These are phyloP conservation scores for Geotrichum reessii DNA, from an alignment of 1,139 yeast genomes.

Conservation along the genomic window DNA sequence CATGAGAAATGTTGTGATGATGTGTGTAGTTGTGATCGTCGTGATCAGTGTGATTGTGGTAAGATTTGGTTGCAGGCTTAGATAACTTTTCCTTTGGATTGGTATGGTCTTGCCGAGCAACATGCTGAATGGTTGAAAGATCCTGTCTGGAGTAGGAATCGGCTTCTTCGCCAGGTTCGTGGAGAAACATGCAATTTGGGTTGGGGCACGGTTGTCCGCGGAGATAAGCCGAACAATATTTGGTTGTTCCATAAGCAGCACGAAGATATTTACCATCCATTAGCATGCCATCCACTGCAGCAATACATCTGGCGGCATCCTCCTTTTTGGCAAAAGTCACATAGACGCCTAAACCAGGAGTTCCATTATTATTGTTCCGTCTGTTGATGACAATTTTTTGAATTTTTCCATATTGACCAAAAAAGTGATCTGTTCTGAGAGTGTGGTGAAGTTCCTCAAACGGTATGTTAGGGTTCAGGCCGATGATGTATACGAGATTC, in stretches of 20 bases:
- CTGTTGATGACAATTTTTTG: conserved; percentile 89
- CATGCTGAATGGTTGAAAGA: conserved; percentile 67
- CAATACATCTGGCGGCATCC: conserved; percentile 17
- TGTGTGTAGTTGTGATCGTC: background rate
- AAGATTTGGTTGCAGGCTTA: conserved; percentile 5
- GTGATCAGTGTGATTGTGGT: conserved; percentile 8
- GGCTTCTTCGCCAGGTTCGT: conserved; percentile 99
- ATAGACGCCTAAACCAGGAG: conserved; percentile 88
- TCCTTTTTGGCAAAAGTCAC: conserved; percentile 75
- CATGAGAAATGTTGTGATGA: background rate
- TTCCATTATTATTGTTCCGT: conserved; percentile 47
- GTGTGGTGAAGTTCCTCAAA: conserved; percentile 85
- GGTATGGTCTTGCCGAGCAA: conserved; percentile 45
- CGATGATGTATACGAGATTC: conserved; percentile 93
- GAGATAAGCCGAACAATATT: conserved; percentile 90
- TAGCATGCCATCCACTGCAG: conserved; percentile 74
- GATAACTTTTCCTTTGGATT: conserved; percentile 5
- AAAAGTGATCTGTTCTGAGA: conserved; percentile 83
- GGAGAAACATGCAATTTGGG: conserved; percentile 97
- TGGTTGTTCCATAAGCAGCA: conserved; percentile 98
- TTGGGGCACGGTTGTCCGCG: conserved; percentile 96
- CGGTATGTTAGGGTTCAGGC: conserved; percentile 83
- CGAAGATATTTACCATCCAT: conserved; percentile 82
- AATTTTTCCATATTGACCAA: conserved; percentile 96
- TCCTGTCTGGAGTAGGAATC: conserved; percentile 94